These are phyloP conservation scores for Coemansia sp. DNA, from an alignment of 192 early-diverging fungal genomes.

Conservation along the genomic window DNA sequence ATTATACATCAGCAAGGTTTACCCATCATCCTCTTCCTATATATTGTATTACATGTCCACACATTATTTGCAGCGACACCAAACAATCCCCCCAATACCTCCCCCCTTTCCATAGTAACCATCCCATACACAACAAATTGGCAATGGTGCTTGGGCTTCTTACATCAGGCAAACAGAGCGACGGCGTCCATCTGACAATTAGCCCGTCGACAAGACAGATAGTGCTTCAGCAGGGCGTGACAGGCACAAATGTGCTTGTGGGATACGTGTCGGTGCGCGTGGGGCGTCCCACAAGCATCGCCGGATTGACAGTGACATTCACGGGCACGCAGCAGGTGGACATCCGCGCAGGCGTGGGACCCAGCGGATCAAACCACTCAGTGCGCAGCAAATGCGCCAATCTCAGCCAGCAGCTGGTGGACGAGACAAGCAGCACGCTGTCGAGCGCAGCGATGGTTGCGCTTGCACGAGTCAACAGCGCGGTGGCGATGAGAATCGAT, in stretches of 20 bases:
- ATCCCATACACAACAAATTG: not conserved
- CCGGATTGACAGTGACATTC: constrained; percentile 22
- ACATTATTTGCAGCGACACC: constrained; percentile 1
- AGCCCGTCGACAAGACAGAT: constrained; percentile 40
- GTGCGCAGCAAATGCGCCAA: constrained; percentile 19
- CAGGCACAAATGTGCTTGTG: constrained; percentile 25
- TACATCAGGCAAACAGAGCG: constrained; percentile 4
- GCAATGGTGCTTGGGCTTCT: constrained; percentile 9
- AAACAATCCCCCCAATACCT: not conserved
- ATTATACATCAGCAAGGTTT: too few species aligned
- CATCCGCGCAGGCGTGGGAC: constrained; percentile 34
- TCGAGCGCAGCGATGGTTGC: not conserved
- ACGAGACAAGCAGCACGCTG: not conserved
- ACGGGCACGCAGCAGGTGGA: constrained; percentile 32
- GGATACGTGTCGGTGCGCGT: constrained; percentile 26
- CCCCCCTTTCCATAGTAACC: too few species aligned
- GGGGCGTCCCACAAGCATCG: constrained; percentile 10
- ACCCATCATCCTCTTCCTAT: too few species aligned
- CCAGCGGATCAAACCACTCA: constrained; percentile 25
- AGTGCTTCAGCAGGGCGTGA: constrained; percentile 17
- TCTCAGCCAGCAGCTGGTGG: constrained; percentile 21
- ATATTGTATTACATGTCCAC: too few species aligned
- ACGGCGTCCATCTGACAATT: constrained; percentile 7
- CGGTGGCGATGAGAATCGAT: not conserved
- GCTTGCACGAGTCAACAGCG: not conserved